phyloP scores from a whole-genome alignment of 176 grass and related monocot species.

The Avena insularis region DNA sequence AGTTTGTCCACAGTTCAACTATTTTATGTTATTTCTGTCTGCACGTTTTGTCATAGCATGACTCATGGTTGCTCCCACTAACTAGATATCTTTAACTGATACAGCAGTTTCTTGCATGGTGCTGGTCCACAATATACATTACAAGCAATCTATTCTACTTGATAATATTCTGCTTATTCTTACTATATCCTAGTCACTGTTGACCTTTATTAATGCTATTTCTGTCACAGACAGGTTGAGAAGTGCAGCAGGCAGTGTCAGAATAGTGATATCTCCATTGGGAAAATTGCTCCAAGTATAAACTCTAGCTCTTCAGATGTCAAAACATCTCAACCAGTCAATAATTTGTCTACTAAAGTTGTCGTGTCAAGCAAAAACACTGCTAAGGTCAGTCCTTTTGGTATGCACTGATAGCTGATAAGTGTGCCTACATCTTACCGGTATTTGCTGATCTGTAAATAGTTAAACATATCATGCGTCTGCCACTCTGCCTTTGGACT shows the following conservation, averaged over 20 bases:
- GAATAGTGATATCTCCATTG: conserved; percentile 34
- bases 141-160: neutral
- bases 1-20: conserved; percentile 26
- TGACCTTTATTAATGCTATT: conserved; percentile 47
- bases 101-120: neutral
- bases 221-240: conserved; percentile 52
- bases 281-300: conserved; percentile 45
- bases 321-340: conserved; percentile 43
- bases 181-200: neutral
- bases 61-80: neutral
- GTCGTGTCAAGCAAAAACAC: conserved; percentile 46
- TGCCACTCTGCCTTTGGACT: neutral
- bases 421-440: neutral
- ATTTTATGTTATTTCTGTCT: neutral
- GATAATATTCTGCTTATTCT: conserved; percentile 13
- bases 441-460: conserved; percentile 6
- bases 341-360: conserved; percentile 42
- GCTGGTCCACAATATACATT: conserved; percentile 10
- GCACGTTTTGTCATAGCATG: neutral
- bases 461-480: neutral
- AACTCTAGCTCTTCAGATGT: conserved; percentile 34
- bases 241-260: conserved; percentile 11
- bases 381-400: conserved; percentile 57
- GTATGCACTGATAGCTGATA: neutral
- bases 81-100: too few species aligned